A percentile compares a stretch with the other conserved stretches of the same genome.
Evolutionary conservation across 148 eudicot genomes (phyloP).

Genomic region (Pharnaceum exiguum): DNA sequence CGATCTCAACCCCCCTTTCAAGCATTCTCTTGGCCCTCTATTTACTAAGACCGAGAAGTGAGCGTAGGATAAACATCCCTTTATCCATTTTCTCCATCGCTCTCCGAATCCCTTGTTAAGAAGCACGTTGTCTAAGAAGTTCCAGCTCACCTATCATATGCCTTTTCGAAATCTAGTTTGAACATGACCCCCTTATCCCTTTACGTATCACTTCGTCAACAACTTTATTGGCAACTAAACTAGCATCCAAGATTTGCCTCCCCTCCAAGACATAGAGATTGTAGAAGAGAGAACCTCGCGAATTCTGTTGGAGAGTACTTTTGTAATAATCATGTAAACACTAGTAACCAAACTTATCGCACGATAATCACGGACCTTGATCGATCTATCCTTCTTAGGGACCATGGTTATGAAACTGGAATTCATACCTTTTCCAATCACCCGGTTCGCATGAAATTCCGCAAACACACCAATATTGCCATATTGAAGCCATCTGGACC

Average conservation of each 20-base stretch:
- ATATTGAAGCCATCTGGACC: neutral
- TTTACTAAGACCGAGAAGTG: neutral
- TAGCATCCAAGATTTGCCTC: neutral
- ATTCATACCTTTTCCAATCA: neutral
- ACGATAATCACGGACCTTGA: neutral
- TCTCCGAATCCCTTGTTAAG: neutral
- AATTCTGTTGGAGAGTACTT: neutral
- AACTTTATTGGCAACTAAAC: neutral
- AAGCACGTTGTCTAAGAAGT: neutral
- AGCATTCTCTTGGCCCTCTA: neutral
- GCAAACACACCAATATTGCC: neutral
- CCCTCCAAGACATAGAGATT: neutral
- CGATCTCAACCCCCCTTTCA: neutral
- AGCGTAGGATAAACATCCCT: neutral
- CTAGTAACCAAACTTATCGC: neutral
- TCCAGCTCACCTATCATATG: neutral
- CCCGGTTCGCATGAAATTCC: neutral
- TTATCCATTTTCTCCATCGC: neutral
- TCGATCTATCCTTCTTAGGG: neutral
- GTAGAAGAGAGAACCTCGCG: neutral
- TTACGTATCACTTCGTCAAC: neutral
- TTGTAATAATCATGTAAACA: neutral
- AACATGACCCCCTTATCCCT: neutral
- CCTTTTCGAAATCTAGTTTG: neutral
- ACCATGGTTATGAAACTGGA: neutral